Evolutionary conservation across 2,329 filamentous ascomycete genomes (phyloP).

Genomic region (Botrytis cinerea): DNA sequence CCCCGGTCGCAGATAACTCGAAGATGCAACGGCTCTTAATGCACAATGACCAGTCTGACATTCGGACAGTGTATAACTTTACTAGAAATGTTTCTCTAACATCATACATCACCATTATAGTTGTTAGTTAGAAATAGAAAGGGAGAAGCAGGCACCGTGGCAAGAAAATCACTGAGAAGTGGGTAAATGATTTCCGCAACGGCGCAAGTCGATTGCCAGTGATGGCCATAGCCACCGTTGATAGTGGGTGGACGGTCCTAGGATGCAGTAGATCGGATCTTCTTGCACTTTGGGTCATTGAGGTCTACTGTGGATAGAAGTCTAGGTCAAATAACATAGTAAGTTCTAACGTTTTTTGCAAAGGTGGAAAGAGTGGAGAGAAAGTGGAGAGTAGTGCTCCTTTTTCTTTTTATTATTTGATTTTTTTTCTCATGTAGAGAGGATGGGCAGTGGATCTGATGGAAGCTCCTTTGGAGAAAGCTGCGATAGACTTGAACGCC

Average conservation of each 20-base stretch:
- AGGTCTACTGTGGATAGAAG: not conserved
- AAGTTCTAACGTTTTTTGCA: not conserved
- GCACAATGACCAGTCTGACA: not conserved
- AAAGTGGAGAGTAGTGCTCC: not conserved
- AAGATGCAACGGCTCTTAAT: not conserved
- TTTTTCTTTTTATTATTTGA: slow-evolving; percentile 1
- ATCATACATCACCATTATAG: not conserved
- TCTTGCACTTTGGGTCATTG: slow-evolving; percentile 6
- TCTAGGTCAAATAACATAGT: not conserved
- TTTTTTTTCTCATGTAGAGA: not conserved
- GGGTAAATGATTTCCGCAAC: slow-evolving; percentile 1
- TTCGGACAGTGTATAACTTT: not conserved
- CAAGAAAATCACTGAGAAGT: not conserved
- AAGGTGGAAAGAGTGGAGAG: slow-evolving; percentile 5
- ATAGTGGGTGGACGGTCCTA: slow-evolving; percentile 4
- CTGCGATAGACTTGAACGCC: not conserved
- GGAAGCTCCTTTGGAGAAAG: not conserved
- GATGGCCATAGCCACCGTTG: slow-evolving; percentile 11
- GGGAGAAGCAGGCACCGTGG: not conserved
- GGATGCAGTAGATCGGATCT: slow-evolving; percentile 16
- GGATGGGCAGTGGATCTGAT: not conserved
- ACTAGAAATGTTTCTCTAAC: too few species aligned
- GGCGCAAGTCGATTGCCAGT: not conserved
- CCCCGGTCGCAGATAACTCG: not conserved
- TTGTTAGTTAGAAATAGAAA: not conserved